Conservation (phyloP, 1,284 basidiomycete genomes). For the Paramarasmius palmivorus region DNA sequence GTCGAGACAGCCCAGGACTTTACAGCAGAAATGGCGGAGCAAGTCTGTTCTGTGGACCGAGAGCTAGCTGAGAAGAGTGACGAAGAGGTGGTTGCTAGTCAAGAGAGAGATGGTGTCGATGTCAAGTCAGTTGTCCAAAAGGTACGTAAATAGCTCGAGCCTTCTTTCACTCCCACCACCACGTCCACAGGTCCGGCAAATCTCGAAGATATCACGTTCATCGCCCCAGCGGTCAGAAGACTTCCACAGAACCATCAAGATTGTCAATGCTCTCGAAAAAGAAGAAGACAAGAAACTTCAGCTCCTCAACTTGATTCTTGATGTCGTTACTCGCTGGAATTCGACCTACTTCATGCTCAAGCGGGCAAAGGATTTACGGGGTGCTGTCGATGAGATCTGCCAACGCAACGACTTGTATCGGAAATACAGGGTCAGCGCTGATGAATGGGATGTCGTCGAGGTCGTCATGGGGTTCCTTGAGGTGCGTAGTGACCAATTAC, state of each 20-base stretch:
- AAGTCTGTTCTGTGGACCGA: background rate
- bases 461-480: background rate
- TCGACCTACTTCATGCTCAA: slow-evolving; percentile 7
- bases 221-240: background rate
- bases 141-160: background rate
- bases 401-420: background rate
- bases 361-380: background rate
- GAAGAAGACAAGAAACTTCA: background rate
- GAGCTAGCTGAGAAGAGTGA: background rate
- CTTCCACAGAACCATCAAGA: background rate
- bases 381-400: background rate
- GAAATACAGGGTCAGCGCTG: background rate
- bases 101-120: slow-evolving; percentile 4
- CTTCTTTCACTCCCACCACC: background rate
- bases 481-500: too few species aligned
- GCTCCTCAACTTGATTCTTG: slow-evolving; percentile 1
- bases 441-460: background rate
- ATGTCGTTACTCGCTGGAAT: slow-evolving; percentile 1
- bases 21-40: background rate
- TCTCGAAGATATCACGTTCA: slow-evolving; percentile 1
- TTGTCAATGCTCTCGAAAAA: background rate
- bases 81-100: background rate
- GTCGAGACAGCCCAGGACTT: background rate
- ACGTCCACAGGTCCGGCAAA: background rate
- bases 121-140: slow-evolving; percentile 1